These are phyloP conservation scores for Parmales sp. DNA, from an alignment of 108 stramenopile genomes.

Conservation along the genomic window DNA sequence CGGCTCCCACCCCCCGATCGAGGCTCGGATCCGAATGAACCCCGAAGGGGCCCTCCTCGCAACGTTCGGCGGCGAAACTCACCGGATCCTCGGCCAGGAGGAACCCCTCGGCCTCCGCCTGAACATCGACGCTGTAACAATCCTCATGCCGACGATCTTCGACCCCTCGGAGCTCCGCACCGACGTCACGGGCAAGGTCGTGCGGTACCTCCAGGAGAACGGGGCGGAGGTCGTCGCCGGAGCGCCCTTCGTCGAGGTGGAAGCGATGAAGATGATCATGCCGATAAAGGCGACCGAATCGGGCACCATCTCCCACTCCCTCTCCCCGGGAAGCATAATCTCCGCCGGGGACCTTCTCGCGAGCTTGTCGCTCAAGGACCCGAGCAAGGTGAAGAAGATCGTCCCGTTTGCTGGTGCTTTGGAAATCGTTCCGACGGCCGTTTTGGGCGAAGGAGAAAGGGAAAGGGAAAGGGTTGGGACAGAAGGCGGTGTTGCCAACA, in stretches of 20 bases:
- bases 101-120: constrained; percentile 91
- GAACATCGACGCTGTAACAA: constrained; percentile 64
- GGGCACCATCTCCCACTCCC: constrained; percentile 80
- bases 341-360: constrained; percentile 90
- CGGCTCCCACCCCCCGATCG: constrained; percentile 55
- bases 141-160: constrained; percentile 84
- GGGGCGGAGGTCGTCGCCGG: constrained; percentile 76
- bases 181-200: constrained; percentile 96
- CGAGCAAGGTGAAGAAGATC: constrained; percentile 89
- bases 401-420: constrained; percentile 62
- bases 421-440: constrained; percentile 46
- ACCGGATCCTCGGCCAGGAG: constrained; percentile 82
- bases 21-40: constrained; percentile 47
- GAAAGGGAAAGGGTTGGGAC: neutral
- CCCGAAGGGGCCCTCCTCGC: constrained; percentile 86
- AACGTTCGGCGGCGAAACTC: constrained; percentile 79
- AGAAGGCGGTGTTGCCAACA: constrained; percentile 7
- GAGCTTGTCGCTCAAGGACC: constrained; percentile 83
- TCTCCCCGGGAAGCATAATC: constrained; percentile 89
- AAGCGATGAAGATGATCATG: constrained; percentile 95
- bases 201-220: constrained; percentile 90
- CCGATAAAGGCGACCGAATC: constrained; percentile 86
- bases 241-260: constrained; percentile 86
- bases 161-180: constrained; percentile 92
- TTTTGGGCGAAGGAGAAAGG: neutral